Base-by-base conservation (phyloP, 352 stramenopile genomes). In the Aphanomyces euteiches region DNA sequence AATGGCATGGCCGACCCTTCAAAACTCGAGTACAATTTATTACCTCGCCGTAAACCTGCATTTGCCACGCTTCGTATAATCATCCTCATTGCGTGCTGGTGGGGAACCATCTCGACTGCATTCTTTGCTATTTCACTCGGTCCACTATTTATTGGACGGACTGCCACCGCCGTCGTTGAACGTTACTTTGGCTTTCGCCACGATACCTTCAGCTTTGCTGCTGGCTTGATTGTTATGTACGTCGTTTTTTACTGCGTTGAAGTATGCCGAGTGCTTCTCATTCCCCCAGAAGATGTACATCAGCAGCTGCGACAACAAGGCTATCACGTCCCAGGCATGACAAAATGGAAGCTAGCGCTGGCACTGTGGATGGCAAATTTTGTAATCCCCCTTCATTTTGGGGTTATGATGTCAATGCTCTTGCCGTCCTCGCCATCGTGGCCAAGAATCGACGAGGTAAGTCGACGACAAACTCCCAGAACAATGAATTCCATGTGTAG, bases 181-280 rank as follows among this genome's bases (percentile, higher is more conserved):
- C 81, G 82, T n/a, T 61, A 90, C 34, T 86, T 79, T 41, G 83
- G 83, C 3, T 89, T 93, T 50, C 73, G 47, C 4, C 87, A 94
- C 58, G 88, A 95, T 43, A 81, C 87, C 5, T 73, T 95, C 34
- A 85, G 84, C n/a, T 80, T 95, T 66, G 86, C 80, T 2, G 78
- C 79, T 4, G 87, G 88, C 40, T 79, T 92, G 0, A 78, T 93
- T 68, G 86, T 92, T 43, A 72, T 85, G 47, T 93, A 82, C 81
- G 88, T 89, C 47, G 67, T 90, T 13, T 74, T 88, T 8, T 90
- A 90, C 56, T 77, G 79, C 7, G 43, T 89, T 7, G 83, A 90
- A 37, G 78, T 79, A 37, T 66, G 92, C 12, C 79, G 78, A 39
- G 74, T 86, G 39, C 59, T 95, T 54, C 84, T 76, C 41, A 74